These are phyloP conservation scores for Melocanna baccifera DNA, from an alignment of 176 grass and related monocot species.

Conservation along the genomic window DNA sequence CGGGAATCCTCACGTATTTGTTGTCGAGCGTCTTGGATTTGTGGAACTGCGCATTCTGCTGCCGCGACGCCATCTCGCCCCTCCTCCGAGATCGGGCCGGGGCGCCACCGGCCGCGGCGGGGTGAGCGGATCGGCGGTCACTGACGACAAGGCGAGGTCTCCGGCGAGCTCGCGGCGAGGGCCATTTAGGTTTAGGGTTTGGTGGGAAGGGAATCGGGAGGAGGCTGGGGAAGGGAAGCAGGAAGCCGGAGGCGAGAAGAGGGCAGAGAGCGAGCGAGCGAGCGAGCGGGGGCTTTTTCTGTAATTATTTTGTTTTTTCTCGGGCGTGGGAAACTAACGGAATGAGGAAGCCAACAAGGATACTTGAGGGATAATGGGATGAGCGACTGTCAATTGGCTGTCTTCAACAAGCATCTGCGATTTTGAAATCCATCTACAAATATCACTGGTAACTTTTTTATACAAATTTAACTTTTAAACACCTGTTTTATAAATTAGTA, in stretches of 20 bases:
- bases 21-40: slow-evolving; percentile 96
- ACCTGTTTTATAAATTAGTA: too few relatives aligned
- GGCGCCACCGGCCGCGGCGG: slow-evolving; percentile 7
- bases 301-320: slow-evolving; percentile 20
- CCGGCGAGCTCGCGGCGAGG: not conserved
- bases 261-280: not conserved
- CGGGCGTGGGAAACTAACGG: slow-evolving; percentile 12
- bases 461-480: too few relatives aligned
- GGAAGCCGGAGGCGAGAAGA: slow-evolving; percentile 25
- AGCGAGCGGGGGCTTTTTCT: not conserved
- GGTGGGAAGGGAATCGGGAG: slow-evolving; percentile 28
- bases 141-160: not conserved
- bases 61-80: slow-evolving; percentile 62
- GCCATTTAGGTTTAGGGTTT: slow-evolving; percentile 51
- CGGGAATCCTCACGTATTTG: slow-evolving; percentile 76
- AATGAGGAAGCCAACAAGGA: slow-evolving; percentile 43
- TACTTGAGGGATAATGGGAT: slow-evolving; percentile 9
- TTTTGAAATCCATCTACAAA: not conserved
- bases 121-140: slow-evolving; percentile 21
- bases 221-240: slow-evolving; percentile 17
- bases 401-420: slow-evolving; percentile 29
- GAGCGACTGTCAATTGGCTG: slow-evolving; percentile 54
- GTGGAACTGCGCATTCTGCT: slow-evolving; percentile 62
- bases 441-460: too few relatives aligned
- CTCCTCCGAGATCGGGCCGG: slow-evolving; percentile 22